A percentile compares a stretch with the other conserved stretches of the same genome.
Evolutionary conservation across 2,329 filamentous ascomycete species (phyloP).

Genomic region (Alternaria dauci): DNA sequence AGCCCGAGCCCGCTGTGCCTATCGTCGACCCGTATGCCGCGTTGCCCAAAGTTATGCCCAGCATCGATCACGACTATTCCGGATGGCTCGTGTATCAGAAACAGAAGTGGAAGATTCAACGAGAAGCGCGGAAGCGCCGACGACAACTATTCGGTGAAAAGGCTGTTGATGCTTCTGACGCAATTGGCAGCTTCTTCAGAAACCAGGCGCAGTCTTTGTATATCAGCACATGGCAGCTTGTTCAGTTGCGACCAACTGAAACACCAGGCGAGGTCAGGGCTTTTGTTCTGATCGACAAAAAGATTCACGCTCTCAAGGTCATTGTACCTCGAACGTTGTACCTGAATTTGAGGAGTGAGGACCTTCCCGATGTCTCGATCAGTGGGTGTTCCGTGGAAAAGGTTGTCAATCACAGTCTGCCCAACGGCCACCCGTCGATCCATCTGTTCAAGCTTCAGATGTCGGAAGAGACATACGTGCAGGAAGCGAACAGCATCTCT

Average conservation of each 20-base stretch:
- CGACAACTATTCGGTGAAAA: conserved; percentile 94
- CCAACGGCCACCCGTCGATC: conserved; percentile 92
- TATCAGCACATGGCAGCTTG: conserved; percentile 91
- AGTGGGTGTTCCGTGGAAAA: conserved; percentile 89
- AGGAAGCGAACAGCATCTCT: conserved; percentile 82
- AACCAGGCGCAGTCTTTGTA: conserved; percentile 92
- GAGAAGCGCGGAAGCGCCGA: conserved; percentile 82
- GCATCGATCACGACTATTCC: conserved; percentile 83
- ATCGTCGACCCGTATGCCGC: conserved; percentile 82
- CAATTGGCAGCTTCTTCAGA: conserved; percentile 78
- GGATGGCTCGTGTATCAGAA: conserved; percentile 95
- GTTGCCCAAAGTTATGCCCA: conserved; percentile 84
- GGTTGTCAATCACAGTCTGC: conserved; percentile 88
- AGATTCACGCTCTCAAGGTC: conserved; percentile 86
- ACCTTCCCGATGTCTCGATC: conserved; percentile 87
- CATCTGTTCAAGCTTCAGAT: conserved; percentile 95
- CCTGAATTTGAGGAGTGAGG: conserved; percentile 86
- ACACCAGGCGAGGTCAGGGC: conserved; percentile 86
- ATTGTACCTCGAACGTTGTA: conserved; percentile 90
- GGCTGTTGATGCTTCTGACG: conserved; percentile 66
- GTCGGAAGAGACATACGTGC: conserved; percentile 85
- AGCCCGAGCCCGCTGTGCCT: conserved; percentile 55
- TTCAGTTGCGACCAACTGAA: conserved; percentile 85
- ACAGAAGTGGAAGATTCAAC: conserved; percentile 98
- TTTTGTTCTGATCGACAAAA: conserved; percentile 91